These are phyloP conservation scores for Cyberlindnera lachancei DNA, from an alignment of 805 yeast species.

Conservation along the genomic window DNA sequence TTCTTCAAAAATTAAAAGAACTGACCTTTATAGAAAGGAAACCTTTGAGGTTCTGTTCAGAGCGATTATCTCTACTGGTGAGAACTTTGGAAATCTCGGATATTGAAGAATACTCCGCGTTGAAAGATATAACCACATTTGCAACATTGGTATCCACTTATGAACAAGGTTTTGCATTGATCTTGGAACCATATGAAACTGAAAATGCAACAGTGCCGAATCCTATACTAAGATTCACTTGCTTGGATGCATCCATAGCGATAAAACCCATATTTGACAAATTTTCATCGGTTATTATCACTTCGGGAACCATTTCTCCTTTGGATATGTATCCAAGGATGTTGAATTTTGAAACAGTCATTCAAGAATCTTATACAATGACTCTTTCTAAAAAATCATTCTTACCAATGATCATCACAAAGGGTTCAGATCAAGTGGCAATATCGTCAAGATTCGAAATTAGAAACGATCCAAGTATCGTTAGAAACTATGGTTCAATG, in stretches of 20 bases:
- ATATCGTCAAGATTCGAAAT: constrained; percentile 95
- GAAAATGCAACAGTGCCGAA: constrained; percentile 93
- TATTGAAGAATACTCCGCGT: constrained; percentile 85
- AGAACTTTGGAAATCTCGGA: constrained; percentile 82
- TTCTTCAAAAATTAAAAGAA: constrained; percentile 87
- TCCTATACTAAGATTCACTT: constrained; percentile 87
- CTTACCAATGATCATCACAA: constrained; percentile 91
- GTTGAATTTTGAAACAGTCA: constrained; percentile 88
- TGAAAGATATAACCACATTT: constrained; percentile 93
- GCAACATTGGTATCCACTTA: constrained; percentile 95
- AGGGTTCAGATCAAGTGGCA: constrained; percentile 97
- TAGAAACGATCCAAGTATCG: constrained; percentile 96
- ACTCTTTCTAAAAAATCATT: constrained; percentile 88
- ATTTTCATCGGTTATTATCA: constrained; percentile 85
- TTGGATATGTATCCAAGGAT: constrained; percentile 97
- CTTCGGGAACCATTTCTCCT: constrained; percentile 97
- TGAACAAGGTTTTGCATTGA: constrained; percentile 85
- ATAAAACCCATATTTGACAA: constrained; percentile 94
- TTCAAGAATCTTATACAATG: constrained; percentile 95
- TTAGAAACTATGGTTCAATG: constrained; percentile 90
- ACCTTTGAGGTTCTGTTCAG: constrained; percentile 88
- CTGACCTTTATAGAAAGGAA: constrained; percentile 87
- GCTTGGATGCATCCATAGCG: constrained; percentile 96
- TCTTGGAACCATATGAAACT: constrained; percentile 92
- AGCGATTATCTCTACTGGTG: constrained; percentile 79